Evolutionary conservation across 352 stramenopile species (phyloP).

Genomic region (Phytopythium oedochilum): DNA sequence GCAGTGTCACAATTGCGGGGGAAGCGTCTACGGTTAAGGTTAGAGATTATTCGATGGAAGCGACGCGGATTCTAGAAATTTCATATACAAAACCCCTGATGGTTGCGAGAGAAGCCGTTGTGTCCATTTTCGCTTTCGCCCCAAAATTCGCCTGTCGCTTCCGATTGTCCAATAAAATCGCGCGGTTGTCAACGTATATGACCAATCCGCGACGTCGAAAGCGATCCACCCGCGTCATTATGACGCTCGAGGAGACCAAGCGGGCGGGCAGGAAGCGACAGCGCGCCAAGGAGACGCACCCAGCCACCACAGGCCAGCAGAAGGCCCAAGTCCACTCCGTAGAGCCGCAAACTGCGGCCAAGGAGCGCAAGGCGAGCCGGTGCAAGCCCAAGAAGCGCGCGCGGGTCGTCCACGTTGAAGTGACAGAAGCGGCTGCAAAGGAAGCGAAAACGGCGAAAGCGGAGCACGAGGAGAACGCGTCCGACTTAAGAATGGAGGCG

Average conservation of each 20-base stretch:
- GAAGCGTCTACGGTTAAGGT: neutral
- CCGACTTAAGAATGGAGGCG: no score
- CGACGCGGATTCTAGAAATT: neutral
- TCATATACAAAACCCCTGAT: neutral
- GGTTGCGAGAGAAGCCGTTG: no score
- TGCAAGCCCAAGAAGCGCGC: neutral
- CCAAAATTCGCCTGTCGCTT: neutral
- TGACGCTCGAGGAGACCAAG: neutral
- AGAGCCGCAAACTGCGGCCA: neutral
- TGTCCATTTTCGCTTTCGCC: neutral
- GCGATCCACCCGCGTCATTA: neutral
- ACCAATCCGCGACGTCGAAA: neutral
- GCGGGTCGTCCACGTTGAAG: neutral
- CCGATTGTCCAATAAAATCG: neutral
- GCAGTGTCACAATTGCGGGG: neutral
- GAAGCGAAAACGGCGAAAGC: neutral
- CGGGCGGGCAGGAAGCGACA: neutral
- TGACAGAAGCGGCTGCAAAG: neutral
- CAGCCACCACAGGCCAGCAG: neutral
- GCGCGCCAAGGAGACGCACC: neutral
- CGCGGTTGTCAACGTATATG: no score
- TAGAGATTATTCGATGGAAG: neutral
- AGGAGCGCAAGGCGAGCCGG: neutral
- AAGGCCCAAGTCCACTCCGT: neutral
- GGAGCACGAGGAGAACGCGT: neutral